Conservation (phyloP, 805 yeast genomes). For the Dipodascopsis uninucleata region DNA sequence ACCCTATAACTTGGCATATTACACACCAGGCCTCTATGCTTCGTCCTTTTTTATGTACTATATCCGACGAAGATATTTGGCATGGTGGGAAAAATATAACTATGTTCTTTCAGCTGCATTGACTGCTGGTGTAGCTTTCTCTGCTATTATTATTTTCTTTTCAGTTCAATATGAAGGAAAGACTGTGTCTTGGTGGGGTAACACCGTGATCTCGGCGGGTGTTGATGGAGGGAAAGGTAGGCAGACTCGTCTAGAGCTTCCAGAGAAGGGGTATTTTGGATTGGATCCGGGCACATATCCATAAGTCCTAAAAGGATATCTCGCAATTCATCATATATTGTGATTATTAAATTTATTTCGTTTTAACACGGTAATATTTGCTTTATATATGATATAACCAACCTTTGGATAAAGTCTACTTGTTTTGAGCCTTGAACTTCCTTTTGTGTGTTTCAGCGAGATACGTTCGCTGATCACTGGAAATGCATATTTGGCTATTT, state of each 20-base stretch:
- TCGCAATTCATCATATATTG: too few relatives aligned
- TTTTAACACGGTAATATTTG: too few relatives aligned
- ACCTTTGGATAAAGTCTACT: too few relatives aligned
- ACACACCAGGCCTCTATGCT: constrained; percentile 25
- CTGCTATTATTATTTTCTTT: constrained; percentile 55
- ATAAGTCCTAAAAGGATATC: too few relatives aligned
- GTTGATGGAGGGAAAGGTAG: constrained; percentile 11
- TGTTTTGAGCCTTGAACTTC: too few relatives aligned
- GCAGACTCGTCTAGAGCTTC: constrained; percentile 32
- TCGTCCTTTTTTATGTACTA: constrained; percentile 57
- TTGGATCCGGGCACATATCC: constrained; percentile 9
- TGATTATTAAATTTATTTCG: too few relatives aligned
- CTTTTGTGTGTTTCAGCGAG: too few relatives aligned
- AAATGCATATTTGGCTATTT: too few relatives aligned
- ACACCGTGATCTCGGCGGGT: constrained; percentile 29
- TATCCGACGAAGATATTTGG: constrained; percentile 50
- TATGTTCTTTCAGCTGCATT: constrained; percentile 62
- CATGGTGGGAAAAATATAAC: constrained; percentile 76
- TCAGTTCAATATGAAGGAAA: constrained; percentile 45
- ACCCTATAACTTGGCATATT: constrained; percentile 30
- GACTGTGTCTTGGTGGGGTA: constrained; percentile 62
- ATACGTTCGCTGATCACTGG: too few relatives aligned
- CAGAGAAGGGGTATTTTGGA: constrained; percentile 30
- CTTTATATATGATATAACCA: too few relatives aligned
- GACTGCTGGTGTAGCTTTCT: constrained; percentile 64